Conservation (phyloP, 2,329 filamentous ascomycete genomes). For the Cercospora sesami region DNA sequence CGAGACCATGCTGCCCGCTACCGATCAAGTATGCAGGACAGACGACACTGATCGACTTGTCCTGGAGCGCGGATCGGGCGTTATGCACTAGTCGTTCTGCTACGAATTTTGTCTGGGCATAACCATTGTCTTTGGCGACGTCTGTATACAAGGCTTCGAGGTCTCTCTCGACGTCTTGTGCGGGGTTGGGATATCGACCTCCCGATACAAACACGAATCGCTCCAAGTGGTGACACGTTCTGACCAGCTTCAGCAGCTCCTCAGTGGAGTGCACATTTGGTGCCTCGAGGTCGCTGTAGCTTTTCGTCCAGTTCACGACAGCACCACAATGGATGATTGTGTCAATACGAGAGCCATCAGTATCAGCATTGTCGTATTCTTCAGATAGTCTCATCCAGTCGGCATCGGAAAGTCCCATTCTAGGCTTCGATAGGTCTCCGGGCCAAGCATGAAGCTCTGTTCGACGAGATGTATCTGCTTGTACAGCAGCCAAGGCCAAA, state of each 20-base stretch:
- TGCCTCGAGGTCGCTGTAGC: conserved; percentile 4
- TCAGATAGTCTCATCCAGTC: neutral
- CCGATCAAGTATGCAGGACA: conserved; percentile 6
- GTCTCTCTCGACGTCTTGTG: neutral
- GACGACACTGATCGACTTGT: neutral
- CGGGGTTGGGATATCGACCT: neutral
- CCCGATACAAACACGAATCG: neutral
- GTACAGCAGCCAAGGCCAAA: neutral
- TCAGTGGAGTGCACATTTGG: neutral
- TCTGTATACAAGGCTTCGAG: neutral
- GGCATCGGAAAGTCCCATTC: neutral
- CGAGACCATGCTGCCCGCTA: neutral
- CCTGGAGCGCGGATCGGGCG: neutral
- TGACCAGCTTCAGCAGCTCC: neutral
- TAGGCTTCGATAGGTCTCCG: neutral
- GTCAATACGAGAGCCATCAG: neutral
- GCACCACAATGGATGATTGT: conserved; percentile 15
- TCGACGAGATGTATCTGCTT: neutral
- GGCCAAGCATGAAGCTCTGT: neutral
- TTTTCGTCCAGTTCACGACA: conserved; percentile 12
- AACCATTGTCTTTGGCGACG: neutral
- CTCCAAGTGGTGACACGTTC: neutral
- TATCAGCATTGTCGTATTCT: neutral
- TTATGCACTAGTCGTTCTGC: neutral
- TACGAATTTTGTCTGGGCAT: neutral